Conservation (phyloP, 331 rosid genomes). For the Rosa hybrid region DNA sequence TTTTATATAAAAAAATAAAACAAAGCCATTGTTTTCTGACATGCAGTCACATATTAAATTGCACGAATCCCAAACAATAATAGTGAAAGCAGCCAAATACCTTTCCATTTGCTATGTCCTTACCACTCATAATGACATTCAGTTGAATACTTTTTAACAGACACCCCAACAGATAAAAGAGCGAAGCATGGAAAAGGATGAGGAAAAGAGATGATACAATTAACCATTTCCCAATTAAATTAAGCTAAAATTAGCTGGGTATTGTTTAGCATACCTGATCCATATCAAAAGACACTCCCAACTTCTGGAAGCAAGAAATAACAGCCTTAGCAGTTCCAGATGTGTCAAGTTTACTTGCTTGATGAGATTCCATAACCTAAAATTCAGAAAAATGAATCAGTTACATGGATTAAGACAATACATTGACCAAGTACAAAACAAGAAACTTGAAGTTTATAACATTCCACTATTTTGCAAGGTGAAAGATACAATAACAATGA, state of each 20-base stretch:
- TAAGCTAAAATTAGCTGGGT: conserved; percentile 19
- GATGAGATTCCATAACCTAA: conserved; percentile 97
- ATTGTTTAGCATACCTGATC: conserved; percentile 58
- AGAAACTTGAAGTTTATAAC: not conserved
- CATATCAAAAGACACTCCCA: conserved; percentile 73
- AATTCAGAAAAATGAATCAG: conserved; percentile 15
- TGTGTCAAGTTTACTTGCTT: conserved; percentile 83
- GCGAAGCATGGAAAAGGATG: not conserved
- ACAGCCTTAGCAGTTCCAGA: conserved; percentile 93
- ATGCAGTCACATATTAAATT: not conserved
- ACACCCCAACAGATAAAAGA: not conserved
- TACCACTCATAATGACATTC: not conserved
- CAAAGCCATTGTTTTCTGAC: not conserved
- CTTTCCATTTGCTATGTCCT: not conserved
- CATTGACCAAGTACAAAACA: not conserved
- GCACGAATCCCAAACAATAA: not conserved
- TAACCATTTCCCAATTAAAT: not conserved
- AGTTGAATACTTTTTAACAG: not conserved
- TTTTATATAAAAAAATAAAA: not conserved
- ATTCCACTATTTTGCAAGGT: not conserved
- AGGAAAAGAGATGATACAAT: conserved; percentile 4
- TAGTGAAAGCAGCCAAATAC: not conserved
- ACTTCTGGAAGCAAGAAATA: conserved; percentile 78
- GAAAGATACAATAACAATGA: not conserved
- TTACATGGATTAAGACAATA: not conserved